These are phyloP conservation scores for Chlorella sp. DNA, from an alignment of 139 green algal species.

Conservation along the genomic window DNA sequence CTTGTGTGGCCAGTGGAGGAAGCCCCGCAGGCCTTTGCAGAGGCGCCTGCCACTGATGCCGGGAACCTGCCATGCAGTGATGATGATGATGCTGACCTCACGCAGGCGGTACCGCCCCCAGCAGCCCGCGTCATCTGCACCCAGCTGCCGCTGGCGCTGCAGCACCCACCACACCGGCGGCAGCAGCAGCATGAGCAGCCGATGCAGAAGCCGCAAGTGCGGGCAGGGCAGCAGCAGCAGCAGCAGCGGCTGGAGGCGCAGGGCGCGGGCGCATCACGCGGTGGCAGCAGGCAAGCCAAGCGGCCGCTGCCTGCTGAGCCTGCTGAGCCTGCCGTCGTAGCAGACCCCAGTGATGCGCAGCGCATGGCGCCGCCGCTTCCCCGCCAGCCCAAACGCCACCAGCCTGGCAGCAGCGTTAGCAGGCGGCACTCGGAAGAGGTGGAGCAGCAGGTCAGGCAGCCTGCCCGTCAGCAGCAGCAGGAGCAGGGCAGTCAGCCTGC, in stretches of 20 bases:
- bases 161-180: not conserved
- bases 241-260: not conserved
- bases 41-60: not conserved
- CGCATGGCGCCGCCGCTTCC: not conserved
- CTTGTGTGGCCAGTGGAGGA: not conserved
- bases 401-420: not conserved
- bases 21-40: not conserved
- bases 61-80: not conserved
- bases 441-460: not conserved
- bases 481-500: no score
- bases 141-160: not conserved
- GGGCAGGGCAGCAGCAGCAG: not conserved
- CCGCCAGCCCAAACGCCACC: not conserved
- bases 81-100: not conserved
- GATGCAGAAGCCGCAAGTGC: not conserved
- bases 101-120: not conserved
- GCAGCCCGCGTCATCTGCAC: constrained; percentile 3
- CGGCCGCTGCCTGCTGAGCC: not conserved
- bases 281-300: not conserved
- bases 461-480: no score
- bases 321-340: not conserved
- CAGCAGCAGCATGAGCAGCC: not conserved
- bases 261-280: not conserved
- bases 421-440: not conserved
- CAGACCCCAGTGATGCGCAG: not conserved